phyloP scores from a whole-genome alignment of 352 stramenopile species.

The Phytophthora fragariaefolia region DNA sequence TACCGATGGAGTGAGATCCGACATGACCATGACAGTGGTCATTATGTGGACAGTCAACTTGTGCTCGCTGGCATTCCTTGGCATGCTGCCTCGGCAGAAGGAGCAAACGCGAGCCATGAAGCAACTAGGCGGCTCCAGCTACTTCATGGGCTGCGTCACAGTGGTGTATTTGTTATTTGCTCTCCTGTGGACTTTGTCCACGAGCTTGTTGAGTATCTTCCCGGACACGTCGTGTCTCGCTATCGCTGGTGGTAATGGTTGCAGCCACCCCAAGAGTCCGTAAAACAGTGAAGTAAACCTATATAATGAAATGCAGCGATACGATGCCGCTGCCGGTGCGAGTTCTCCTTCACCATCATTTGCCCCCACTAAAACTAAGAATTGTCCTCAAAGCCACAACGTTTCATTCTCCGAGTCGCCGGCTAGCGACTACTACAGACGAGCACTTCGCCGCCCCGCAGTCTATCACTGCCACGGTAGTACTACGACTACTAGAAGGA shows the following conservation, averaged over 20 bases:
- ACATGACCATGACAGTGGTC: slow-evolving; percentile 56
- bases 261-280: slow-evolving; percentile 17
- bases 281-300: slow-evolving; percentile 30
- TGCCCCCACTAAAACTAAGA: background rate
- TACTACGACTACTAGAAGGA: background rate
- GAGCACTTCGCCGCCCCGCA: background rate
- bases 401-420: background rate
- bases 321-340: too few relatives aligned
- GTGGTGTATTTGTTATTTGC: slow-evolving; percentile 51
- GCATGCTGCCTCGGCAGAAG: slow-evolving; percentile 69
- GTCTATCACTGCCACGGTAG: background rate
- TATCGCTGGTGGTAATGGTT: slow-evolving; percentile 55
- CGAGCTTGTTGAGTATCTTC: slow-evolving; percentile 72
- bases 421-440: background rate
- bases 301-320: slow-evolving; percentile 19
- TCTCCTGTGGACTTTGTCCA: slow-evolving; percentile 50
- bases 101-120: slow-evolving; percentile 68
- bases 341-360: background rate
- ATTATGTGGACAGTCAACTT: slow-evolving; percentile 67
- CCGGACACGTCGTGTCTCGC: slow-evolving; percentile 51
- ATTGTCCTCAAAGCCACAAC: background rate
- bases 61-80: slow-evolving; percentile 53
- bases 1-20: slow-evolving; percentile 37
- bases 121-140: slow-evolving; percentile 57
- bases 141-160: slow-evolving; percentile 57